Base-by-base conservation (phyloP, 306 rosid genomes). In the Prosopis cineraria region DNA sequence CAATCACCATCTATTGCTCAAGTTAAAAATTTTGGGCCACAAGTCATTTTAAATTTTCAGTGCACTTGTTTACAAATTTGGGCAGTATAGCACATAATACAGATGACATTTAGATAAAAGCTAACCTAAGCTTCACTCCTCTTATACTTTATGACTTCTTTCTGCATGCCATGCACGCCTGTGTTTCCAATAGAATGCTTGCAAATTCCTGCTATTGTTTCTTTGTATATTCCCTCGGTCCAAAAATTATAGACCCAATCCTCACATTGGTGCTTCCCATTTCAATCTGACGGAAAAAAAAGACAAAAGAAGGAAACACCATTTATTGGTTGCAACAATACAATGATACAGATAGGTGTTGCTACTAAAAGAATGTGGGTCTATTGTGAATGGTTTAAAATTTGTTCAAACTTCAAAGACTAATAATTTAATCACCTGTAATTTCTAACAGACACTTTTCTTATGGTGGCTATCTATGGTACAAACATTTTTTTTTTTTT, bases 201-300 rank as follows among this genome's bases (percentile, higher is more conserved):
- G 60, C 14, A 22, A 53, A 53, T 53, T 53, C 60, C 16, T 36
- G 62, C 73, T 76, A 68, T 73, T 82, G 80, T 80, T 95, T 91
- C 81, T 89, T 89, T 33, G 91, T 78, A 81, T 95, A 95, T 39
- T 95, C 99, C 78, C 99, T 91, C n/a, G 98, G 81, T 76, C 98
- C 99, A 83, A 95, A 95, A 81, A 95, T 91, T 10, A 92, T 93
- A 17, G 98, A 95, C 34, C 99, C 99, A 63, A 95, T 45, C 76
- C 99, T 89, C 81, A 92, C 98, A 78, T 81, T 95, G 12, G 99
- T 93, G 77, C 99, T 95, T 17, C 97, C 96, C 90, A 87, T 86
- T 81, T 93, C 96, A 72, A 93, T 89, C 99, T 95, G 99, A 83
- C 87, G 80, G 82, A 47, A n/a, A 53, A 1, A 25, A 53, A 7